Conservation (phyloP, 805 yeast genomes). For the Blastobotrys peoriensis region DNA sequence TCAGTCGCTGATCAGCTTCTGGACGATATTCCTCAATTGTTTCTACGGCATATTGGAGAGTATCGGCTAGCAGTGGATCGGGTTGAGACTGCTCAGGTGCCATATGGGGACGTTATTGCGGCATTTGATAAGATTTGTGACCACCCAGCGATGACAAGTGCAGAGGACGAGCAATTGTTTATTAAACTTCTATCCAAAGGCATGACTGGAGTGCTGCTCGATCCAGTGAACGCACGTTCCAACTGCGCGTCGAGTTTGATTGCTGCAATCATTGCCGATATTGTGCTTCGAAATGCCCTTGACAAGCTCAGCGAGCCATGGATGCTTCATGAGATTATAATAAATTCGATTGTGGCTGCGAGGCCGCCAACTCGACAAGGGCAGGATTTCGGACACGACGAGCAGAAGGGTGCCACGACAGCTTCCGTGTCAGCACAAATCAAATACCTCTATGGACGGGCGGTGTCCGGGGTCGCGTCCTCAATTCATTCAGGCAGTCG, state of each 20-base stretch:
- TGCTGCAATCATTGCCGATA: constrained; percentile 37
- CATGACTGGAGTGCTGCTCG: constrained; percentile 34
- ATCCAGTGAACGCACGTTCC: constrained; percentile 38
- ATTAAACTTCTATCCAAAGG: constrained; percentile 32
- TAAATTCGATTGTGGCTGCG: constrained; percentile 18
- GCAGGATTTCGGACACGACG: background rate
- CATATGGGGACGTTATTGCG: constrained; percentile 28
- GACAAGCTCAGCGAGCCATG: constrained; percentile 47
- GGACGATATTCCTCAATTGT: constrained; percentile 40
- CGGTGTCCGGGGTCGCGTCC: constrained; percentile 3
- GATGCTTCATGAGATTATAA: constrained; percentile 42
- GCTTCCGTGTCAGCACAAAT: constrained; percentile 8
- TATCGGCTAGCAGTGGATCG: constrained; percentile 27
- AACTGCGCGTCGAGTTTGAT: constrained; percentile 35
- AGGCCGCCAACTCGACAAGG: background rate
- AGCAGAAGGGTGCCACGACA: background rate
- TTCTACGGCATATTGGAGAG: constrained; percentile 35
- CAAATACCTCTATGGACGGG: constrained; percentile 6
- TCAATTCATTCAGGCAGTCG: constrained; percentile 9
- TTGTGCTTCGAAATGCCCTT: constrained; percentile 37
- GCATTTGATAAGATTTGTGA: constrained; percentile 33
- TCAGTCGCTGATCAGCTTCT: constrained; percentile 35
- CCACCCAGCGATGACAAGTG: constrained; percentile 31
- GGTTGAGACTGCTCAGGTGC: constrained; percentile 30
- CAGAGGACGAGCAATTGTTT: constrained; percentile 30